These are phyloP conservation scores for Yarrowia divulgata DNA, from an alignment of 805 yeast species.

Conservation along the genomic window DNA sequence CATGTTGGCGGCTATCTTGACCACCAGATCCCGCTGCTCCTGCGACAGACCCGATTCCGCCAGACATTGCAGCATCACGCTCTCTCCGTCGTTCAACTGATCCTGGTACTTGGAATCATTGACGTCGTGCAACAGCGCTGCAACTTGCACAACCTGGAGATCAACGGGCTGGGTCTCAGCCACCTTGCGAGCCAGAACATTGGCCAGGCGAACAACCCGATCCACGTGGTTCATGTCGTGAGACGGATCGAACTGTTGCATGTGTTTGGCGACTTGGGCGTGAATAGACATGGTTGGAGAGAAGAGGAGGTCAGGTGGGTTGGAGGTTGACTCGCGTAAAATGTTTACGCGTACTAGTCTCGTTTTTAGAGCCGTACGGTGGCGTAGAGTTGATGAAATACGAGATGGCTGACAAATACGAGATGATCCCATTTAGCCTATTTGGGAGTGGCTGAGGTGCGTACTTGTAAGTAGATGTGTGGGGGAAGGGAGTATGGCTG, in stretches of 20 bases:
- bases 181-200: slow-evolving; percentile 43
- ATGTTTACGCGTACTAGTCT: no score
- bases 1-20: slow-evolving; percentile 45
- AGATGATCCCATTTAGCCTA: no score
- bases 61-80: slow-evolving; percentile 41
- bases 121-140: slow-evolving; percentile 50
- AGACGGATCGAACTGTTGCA: slow-evolving; percentile 48
- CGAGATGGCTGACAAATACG: no score
- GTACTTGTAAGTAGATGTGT: no score
- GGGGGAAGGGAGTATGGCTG: no score
- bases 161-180: slow-evolving; percentile 42
- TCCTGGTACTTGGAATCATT: slow-evolving; percentile 48
- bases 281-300: background rate
- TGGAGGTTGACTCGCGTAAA: no score
- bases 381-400: no score
- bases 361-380: no score
- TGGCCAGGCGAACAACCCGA: slow-evolving; percentile 48
- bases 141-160: slow-evolving; percentile 47
- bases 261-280: slow-evolving; percentile 36
- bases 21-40: slow-evolving; percentile 41
- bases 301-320: background rate
- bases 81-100: slow-evolving; percentile 19
- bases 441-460: no score
- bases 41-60: slow-evolving; percentile 40
- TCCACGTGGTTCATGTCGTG: slow-evolving; percentile 49